Evolutionary conservation across 176 grass and related monocot genomes (phyloP).

Genomic region (Oropetium thomaeum): DNA sequence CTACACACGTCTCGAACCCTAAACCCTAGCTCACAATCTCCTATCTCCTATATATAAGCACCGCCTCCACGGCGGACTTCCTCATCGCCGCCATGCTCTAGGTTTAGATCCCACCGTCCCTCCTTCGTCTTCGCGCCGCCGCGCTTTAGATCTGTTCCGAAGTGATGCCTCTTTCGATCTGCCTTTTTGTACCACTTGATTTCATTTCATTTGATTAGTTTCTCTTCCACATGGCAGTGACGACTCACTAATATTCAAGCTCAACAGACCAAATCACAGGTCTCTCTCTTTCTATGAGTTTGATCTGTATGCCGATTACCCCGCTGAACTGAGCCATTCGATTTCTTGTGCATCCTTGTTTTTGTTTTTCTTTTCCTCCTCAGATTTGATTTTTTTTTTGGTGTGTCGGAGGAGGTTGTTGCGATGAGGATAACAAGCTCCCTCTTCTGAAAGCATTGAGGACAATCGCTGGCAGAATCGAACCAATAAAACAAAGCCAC

Average conservation of each 20-base stretch:
- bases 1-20: not conserved
- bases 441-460: constrained; percentile 90
- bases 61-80: not conserved
- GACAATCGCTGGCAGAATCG: constrained; percentile 97
- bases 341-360: rapidly evolving
- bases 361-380: not conserved
- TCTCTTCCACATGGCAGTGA: constrained; percentile 48
- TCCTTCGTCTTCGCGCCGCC: not conserved
- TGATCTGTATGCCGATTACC: constrained; percentile 87
- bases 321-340: constrained; percentile 85
- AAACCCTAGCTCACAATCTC: constrained; percentile 38
- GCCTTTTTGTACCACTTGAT: no score
- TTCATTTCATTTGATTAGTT: not conserved
- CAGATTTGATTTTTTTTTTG: not conserved
- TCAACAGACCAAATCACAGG: constrained; percentile 95
- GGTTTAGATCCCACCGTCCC: not conserved
- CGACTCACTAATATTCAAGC: constrained; percentile 83
- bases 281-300: constrained; percentile 36
- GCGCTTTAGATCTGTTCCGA: not conserved
- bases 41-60: constrained; percentile 39
- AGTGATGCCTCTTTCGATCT: not conserved
- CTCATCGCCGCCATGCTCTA: not conserved
- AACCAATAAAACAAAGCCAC: constrained; percentile 68
- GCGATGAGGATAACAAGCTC: constrained; percentile 93
- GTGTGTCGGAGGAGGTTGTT: constrained; percentile 8